Percentiles rank a stretch among this genome's conserved stretches.
Evolutionary conservation across 2,329 filamentous ascomycete genomes (phyloP).

Genomic region (Cercospora sp.): DNA sequence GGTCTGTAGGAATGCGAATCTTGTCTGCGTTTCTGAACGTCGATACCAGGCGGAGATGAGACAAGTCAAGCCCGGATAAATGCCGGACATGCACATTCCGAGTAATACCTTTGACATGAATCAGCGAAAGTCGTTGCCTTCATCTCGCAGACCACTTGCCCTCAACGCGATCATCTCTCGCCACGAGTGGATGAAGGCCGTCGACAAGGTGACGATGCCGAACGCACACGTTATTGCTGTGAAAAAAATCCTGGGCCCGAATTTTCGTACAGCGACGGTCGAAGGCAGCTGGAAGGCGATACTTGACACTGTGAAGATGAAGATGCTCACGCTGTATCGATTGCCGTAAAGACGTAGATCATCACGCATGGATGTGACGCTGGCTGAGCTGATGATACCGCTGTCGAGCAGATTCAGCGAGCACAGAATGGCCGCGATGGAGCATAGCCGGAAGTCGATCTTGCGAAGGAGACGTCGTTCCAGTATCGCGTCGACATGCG

Average conservation of each 20-base stretch:
- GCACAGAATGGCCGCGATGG: conserved; percentile 69
- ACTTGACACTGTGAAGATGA: conserved; percentile 69
- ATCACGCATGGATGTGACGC: conserved; percentile 66
- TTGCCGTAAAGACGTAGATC: conserved; percentile 66
- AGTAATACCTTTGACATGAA: conserved; percentile 46
- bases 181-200: conserved; percentile 68
- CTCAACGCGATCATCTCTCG: conserved; percentile 67
- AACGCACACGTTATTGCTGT: conserved; percentile 60
- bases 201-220: conserved; percentile 66
- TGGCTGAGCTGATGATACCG: conserved; percentile 68
- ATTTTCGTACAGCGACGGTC: conserved; percentile 64
- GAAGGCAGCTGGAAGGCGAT: conserved; percentile 69
- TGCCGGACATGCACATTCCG: conserved; percentile 61
- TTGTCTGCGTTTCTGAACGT: conserved; percentile 63
- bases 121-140: neutral
- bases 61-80: conserved; percentile 56
- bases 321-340: conserved; percentile 68
- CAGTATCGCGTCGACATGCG: neutral
- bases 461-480: conserved; percentile 59
- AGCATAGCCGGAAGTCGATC: conserved; percentile 67
- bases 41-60: conserved; percentile 61
- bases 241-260: conserved; percentile 66
- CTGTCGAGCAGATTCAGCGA: conserved; percentile 69
- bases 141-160: conserved; percentile 39
- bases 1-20: conserved; percentile 64